A percentile compares a stretch with the other conserved stretches of the same genome.
These are phyloP conservation scores for Arxiozyma telluris DNA, from an alignment of 1,139 yeast genomes.

Conservation along the genomic window DNA sequence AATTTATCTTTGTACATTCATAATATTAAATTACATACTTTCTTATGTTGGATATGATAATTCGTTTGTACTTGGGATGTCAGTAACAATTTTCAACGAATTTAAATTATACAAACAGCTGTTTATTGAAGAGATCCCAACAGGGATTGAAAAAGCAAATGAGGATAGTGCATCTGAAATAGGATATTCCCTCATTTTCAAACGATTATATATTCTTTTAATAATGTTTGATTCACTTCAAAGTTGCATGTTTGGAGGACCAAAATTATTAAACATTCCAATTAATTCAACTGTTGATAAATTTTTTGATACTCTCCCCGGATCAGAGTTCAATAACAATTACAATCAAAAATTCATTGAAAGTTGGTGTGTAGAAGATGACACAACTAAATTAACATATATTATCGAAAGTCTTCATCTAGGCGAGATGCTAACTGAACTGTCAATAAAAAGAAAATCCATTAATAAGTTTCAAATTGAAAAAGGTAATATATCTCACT, in stretches of 20 bases:
- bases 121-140: slow-evolving; percentile 23
- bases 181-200: slow-evolving; percentile 37
- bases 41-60: slow-evolving; percentile 51
- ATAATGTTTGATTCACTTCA: slow-evolving; percentile 48
- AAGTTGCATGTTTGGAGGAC: slow-evolving; percentile 50
- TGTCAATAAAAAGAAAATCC: slow-evolving; percentile 18
- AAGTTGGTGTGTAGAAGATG: slow-evolving; percentile 26
- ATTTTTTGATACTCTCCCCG: slow-evolving; percentile 10
- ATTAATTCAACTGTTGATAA: slow-evolving; percentile 16
- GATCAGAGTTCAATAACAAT: neutral
- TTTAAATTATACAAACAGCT: slow-evolving; percentile 40
- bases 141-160: slow-evolving; percentile 5
- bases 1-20: slow-evolving; percentile 40
- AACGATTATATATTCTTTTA: slow-evolving; percentile 43
- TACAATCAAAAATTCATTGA: slow-evolving; percentile 1
- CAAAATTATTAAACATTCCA: slow-evolving; percentile 34
- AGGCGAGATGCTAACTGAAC: slow-evolving; percentile 21
- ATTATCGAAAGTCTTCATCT: slow-evolving; percentile 21
- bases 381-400: slow-evolving; percentile 14
- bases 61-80: slow-evolving; percentile 45
- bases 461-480: slow-evolving; percentile 2
- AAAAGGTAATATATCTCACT: neutral
- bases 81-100: slow-evolving; percentile 52
- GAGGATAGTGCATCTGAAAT: slow-evolving; percentile 28
- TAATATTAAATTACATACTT: slow-evolving; percentile 47